These are phyloP conservation scores for Biscogniauxia marginata DNA, from an alignment of 2,329 filamentous ascomycete species.

Conservation along the genomic window DNA sequence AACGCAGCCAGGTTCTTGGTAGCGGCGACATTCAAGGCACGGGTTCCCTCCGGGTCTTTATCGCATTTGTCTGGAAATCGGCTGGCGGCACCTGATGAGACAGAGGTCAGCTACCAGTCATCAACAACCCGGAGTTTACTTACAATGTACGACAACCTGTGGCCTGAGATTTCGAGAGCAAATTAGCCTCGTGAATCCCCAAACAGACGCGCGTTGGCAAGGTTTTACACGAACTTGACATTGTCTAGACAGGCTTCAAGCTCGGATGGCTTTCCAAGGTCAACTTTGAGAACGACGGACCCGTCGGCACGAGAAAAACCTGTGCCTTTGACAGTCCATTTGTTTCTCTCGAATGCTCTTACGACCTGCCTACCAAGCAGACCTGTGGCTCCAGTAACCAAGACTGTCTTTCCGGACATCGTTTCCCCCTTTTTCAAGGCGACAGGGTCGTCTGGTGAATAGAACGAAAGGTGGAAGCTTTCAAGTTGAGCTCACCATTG, in stretches of 20 bases:
- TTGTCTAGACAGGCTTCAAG: slow-evolving; percentile 51
- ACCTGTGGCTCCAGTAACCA: slow-evolving; percentile 83
- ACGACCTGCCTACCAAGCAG: slow-evolving; percentile 78
- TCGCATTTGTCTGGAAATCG: slow-evolving; percentile 85
- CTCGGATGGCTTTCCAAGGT: slow-evolving; percentile 47
- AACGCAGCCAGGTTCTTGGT: slow-evolving; percentile 64
- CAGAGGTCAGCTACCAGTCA: slow-evolving; percentile 2
- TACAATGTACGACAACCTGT: slow-evolving; percentile 78
- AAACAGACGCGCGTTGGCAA: background rate
- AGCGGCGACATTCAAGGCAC: slow-evolving; percentile 71
- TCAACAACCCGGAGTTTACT: slow-evolving; percentile 29
- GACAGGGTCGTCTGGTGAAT: background rate
- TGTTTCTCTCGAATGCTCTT: slow-evolving; percentile 63
- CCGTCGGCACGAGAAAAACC: slow-evolving; percentile 74
- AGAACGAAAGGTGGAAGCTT: background rate
- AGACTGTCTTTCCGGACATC: slow-evolving; percentile 52
- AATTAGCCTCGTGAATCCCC: background rate
- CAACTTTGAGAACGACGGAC: slow-evolving; percentile 61
- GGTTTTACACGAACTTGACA: slow-evolving; percentile 47
- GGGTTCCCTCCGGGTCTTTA: slow-evolving; percentile 72
- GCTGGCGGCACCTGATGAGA: slow-evolving; percentile 70
- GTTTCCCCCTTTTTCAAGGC: background rate
- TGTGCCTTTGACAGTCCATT: slow-evolving; percentile 71
- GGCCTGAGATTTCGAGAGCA: slow-evolving; percentile 40
- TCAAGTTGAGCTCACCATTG: no score